Conservation (phyloP, 352 stramenopile genomes). For the Aphanomyces invadans region DNA sequence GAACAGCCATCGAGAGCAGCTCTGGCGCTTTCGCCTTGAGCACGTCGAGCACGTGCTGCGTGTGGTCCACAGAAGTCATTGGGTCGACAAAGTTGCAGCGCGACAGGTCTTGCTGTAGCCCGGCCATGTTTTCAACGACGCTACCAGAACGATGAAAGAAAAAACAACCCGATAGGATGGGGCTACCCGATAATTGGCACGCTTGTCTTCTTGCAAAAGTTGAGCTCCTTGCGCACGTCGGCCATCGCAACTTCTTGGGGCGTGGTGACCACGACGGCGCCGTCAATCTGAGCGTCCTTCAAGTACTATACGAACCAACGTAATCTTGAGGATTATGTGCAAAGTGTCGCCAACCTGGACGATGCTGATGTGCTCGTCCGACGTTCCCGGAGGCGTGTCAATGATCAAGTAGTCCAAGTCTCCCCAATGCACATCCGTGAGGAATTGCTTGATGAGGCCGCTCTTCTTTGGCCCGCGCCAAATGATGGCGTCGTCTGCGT, state of each 20-base stretch:
- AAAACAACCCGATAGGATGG: neutral
- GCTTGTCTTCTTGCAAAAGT: conserved; percentile 97
- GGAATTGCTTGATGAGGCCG: conserved; percentile 99
- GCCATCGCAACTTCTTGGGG: conserved; percentile 99
- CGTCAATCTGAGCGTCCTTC: conserved; percentile 92
- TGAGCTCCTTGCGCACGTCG: conserved; percentile 99
- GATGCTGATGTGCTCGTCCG: conserved; percentile 99
- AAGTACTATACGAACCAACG: conserved; percentile 84
- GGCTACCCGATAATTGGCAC: conserved; percentile 61
- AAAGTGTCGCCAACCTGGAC: conserved; percentile 74
- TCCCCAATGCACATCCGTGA: conserved; percentile 99
- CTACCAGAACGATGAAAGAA: conserved; percentile 36
- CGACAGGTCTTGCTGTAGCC: conserved; percentile 75
- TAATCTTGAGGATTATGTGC: neutral
- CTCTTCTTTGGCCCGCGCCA: conserved; percentile 99
- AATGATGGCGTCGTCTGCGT: conserved; percentile 98
- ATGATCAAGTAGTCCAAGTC: conserved; percentile 98
- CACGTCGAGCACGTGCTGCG: conserved; percentile 50
- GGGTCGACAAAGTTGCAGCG: conserved; percentile 59
- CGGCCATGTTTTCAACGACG: conserved; percentile 99
- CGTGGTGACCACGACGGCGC: conserved; percentile 98
- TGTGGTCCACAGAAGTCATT: conserved; percentile 47
- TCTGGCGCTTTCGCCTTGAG: conserved; percentile 83
- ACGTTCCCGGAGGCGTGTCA: conserved; percentile 98
- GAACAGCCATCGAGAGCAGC: conserved; percentile 54